Base-by-base conservation (phyloP, 2,329 filamentous ascomycete species). In the Gremmenia infestans region DNA sequence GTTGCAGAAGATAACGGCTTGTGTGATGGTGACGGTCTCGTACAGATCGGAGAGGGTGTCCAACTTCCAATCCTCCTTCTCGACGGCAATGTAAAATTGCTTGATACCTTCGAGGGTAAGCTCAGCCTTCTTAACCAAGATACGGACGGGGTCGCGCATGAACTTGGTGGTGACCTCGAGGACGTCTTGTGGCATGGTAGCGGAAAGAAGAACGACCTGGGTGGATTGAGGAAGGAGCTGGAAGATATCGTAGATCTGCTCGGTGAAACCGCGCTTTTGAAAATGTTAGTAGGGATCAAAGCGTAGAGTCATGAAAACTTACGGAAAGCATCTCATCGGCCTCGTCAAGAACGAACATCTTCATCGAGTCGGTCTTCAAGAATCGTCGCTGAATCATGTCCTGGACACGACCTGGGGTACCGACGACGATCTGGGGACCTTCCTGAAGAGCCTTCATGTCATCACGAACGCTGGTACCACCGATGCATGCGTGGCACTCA, bases 211-310 rank as follows among this genome's bases (percentile, higher is more conserved):
- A 67, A 97, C 93, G 66, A 99, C 94, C 83, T 99, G 94, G 73
- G 93, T 99, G 62, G 91, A 92, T 79, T 96, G 94, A 56, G 94
- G 94, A 54, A 99, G 88, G 60, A 97, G 89, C 80, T 96, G 93
- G 87, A 97, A 99, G 79, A 99, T 96, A 77, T 99, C 94, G 84
- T 99, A 99, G 81, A 99, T 99, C 82, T 99, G 94, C 82, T 99
- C 94, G 71, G 92, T 96, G 86, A 99, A 99, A 83, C 94, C 94
- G 72, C 93, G 93, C 83, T 90, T 64, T 25, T 48, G 70, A 53
- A 32, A 54, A 49, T 65, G 71, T 79, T 70, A 78, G 74, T 39
- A 55, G 36, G 36, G 17, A 8, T 17, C 49, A 49, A 43, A 37
- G 25, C 12, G 39, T 12, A 11, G 23, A n/a, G 4, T 9, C 11